Evolutionary conservation across 2,329 filamentous ascomycete species (phyloP).

Genomic region (Pyricularia sp.): DNA sequence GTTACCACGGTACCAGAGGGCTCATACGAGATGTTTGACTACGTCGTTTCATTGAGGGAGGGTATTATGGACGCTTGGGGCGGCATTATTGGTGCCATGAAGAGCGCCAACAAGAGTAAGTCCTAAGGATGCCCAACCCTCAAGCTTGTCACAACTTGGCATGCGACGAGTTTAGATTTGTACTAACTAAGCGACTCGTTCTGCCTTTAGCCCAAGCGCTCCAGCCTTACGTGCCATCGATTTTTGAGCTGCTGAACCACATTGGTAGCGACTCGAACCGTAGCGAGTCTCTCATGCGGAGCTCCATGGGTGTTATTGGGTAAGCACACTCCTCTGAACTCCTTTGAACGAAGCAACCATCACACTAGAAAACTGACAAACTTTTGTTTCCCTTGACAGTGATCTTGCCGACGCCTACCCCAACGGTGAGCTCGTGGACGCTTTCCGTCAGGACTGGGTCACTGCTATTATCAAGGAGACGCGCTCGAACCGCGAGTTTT

Average conservation of each 20-base stretch:
- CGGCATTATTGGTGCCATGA: slow-evolving; percentile 92
- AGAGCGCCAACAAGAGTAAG: slow-evolving; percentile 67
- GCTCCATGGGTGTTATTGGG: slow-evolving; percentile 97
- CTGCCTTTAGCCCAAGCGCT: slow-evolving; percentile 51
- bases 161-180: neutral
- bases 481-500: slow-evolving; percentile 79
- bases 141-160: neutral
- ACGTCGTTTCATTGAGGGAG: slow-evolving; percentile 87
- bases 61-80: slow-evolving; percentile 99
- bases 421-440: slow-evolving; percentile 72
- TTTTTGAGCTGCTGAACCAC: slow-evolving; percentile 78
- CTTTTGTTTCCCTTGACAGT: slow-evolving; percentile 34
- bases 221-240: slow-evolving; percentile 69
- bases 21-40: slow-evolving; percentile 93
- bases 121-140: slow-evolving; percentile 11
- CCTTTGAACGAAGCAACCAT: neutral
- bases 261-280: slow-evolving; percentile 78
- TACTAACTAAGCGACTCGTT: neutral
- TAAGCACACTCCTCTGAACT: slow-evolving; percentile 32
- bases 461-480: slow-evolving; percentile 86
- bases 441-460: slow-evolving; percentile 88
- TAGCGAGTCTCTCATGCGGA: slow-evolving; percentile 83
- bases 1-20: slow-evolving; percentile 73
- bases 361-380: neutral
- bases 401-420: slow-evolving; percentile 93